Base-by-base conservation (phyloP, 805 yeast species). In the Suhomyces tanzawaensis region DNA sequence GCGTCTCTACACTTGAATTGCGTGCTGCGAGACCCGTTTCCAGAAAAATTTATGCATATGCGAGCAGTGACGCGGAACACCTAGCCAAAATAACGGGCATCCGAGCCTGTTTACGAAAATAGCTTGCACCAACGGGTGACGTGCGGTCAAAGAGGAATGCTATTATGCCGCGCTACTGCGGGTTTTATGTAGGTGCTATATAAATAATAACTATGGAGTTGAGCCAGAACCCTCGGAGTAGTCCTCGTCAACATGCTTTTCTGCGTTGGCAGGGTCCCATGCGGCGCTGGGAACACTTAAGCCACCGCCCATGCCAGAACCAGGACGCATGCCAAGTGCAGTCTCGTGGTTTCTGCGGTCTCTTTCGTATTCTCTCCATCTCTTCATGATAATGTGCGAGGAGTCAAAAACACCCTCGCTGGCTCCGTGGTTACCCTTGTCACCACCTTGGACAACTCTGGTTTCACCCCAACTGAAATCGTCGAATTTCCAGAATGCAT, bases 381-480 rank as follows among this genome's bases (percentile, higher is more conserved):
- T 74, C 72, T 83, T 86, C 91, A 91, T 90, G 35, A 77, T 77
- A 57, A 93, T 93, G 53, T 78, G 78, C 1, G 95, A 80, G n/a
- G 93, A 85, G 60, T 91, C 98, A 58, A 91, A 93, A 45, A 81
- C 82, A 50, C 97, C 98, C 30, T 77, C 85, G 16, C 50, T 72
- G 17, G 72, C 85, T 31, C 79, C 84, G 56, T 86, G 93, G 13
- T 71, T 79, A 16, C 75, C 78, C 51, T 81, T 78, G 50, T 72
- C 80, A 29, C 77, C 86, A 8, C 79, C 88, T 18, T 76, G 75
- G 34, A 88, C 79, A n/a, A 81, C 74, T 69, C 96, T 75, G 2
- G 96, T 90, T 42, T 87, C 95, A 56, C 97, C 96, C 97, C 97
- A 90, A 58, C 89, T 80, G 64, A 90, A 90, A 58, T 90, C 96